These are phyloP conservation scores for Fusarium sp. DNA, from an alignment of 2,329 filamentous ascomycete genomes.

Conservation along the genomic window DNA sequence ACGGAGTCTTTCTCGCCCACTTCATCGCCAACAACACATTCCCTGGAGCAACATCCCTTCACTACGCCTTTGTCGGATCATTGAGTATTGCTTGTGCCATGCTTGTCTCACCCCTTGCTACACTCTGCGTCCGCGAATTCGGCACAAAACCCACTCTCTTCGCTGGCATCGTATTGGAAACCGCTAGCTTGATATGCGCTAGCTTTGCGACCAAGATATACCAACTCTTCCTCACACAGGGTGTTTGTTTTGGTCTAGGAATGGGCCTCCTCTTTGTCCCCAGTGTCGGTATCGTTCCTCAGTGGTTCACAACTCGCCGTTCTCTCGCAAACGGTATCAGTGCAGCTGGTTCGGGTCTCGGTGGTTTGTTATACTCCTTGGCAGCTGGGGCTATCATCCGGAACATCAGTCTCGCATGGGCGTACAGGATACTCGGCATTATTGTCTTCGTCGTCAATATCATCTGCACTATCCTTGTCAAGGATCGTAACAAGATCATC, in stretches of 20 bases:
- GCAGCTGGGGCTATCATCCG: slow-evolving; percentile 74
- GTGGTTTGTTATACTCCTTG: slow-evolving; percentile 76
- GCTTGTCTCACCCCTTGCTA: slow-evolving; percentile 74
- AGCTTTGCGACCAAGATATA: slow-evolving; percentile 75
- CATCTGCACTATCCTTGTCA: slow-evolving; percentile 69
- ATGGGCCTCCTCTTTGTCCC: slow-evolving; percentile 81
- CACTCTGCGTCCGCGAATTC: slow-evolving; percentile 65
- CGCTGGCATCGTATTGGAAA: slow-evolving; percentile 71
- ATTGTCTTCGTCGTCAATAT: slow-evolving; percentile 71
- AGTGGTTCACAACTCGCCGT: slow-evolving; percentile 77
- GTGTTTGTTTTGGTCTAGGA: slow-evolving; percentile 78
- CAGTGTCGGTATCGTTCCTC: slow-evolving; percentile 72
- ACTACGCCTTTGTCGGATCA: slow-evolving; percentile 79
- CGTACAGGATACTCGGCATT: slow-evolving; percentile 72
- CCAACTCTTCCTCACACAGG: slow-evolving; percentile 81
- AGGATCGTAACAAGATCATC: slow-evolving; percentile 76
- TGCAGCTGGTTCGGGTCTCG: slow-evolving; percentile 76
- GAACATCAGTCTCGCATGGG: slow-evolving; percentile 71
- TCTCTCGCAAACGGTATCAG: slow-evolving; percentile 75
- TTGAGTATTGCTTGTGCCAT: slow-evolving; percentile 59
- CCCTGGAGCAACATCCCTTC: slow-evolving; percentile 68
- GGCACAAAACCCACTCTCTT: slow-evolving; percentile 73
- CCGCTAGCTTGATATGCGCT: slow-evolving; percentile 72
- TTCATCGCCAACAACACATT: slow-evolving; percentile 68
- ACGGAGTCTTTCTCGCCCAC: slow-evolving; percentile 64